Percentiles rank a stretch among this genome's conserved stretches.
Conservation (phyloP, 306 rosid genomes). For the Cotoneaster glaucophyllus region DNA sequence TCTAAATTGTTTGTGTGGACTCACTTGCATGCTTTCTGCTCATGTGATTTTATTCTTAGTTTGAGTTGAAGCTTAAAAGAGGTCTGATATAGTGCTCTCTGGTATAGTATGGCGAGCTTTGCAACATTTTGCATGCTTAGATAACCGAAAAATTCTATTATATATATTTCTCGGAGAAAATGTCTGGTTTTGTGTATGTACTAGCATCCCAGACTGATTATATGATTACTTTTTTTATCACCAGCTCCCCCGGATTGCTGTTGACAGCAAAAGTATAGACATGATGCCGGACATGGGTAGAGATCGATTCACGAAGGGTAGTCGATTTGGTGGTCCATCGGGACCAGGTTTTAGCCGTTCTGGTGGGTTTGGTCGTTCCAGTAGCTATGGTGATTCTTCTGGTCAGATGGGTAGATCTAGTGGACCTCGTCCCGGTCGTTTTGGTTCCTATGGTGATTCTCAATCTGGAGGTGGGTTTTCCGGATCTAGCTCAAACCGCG, state of each 20-base stretch:
- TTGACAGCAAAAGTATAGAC: conserved; percentile 41
- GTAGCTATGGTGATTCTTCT: conserved; percentile 34
- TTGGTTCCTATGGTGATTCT: conserved; percentile 40
- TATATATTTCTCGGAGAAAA: not conserved
- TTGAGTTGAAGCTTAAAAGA: not conserved
- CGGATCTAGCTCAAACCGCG: conserved; percentile 39
- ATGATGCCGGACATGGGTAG: conserved; percentile 46
- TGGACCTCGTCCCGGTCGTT: conserved; percentile 37
- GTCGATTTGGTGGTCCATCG: conserved; percentile 28
- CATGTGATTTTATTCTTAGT: not conserved
- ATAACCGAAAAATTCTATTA: not conserved
- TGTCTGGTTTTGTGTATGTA: not conserved
- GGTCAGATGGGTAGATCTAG: conserved; percentile 25
- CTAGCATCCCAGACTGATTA: not conserved
- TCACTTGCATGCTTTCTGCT: not conserved
- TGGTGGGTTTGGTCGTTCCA: conserved; percentile 43
- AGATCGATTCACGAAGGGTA: conserved; percentile 37
- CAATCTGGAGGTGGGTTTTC: conserved; percentile 34
- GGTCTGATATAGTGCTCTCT: not conserved
- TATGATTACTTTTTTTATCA: conserved; percentile 24
- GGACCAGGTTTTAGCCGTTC: conserved; percentile 45
- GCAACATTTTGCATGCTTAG: not conserved
- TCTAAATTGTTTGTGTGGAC: not conserved
- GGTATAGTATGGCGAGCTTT: not conserved
- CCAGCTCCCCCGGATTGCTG: conserved; percentile 73